Conservation (phyloP, 495 filamentous ascomycete genomes). For the Aspergillus homomorphus region DNA sequence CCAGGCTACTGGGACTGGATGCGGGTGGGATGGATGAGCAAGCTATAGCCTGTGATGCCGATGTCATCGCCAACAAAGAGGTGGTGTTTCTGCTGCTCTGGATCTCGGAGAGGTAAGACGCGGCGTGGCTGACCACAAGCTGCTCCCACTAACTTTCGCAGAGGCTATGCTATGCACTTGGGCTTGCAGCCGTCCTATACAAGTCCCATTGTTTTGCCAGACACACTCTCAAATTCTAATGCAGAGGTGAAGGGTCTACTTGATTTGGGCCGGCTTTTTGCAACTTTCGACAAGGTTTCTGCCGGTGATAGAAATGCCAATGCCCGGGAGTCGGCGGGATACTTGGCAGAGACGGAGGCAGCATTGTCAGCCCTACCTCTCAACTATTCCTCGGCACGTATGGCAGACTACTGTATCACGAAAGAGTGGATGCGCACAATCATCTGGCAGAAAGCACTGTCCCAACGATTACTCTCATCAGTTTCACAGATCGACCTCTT, state of each 20-base stretch:
- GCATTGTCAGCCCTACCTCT: conserved; percentile 21
- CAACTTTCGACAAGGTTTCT: conserved; percentile 26
- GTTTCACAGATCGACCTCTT: conserved; percentile 54
- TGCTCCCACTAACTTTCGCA: neutral
- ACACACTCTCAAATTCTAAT: conserved; percentile 3
- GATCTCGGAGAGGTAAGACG: conserved; percentile 32
- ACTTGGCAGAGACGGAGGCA: conserved; percentile 22
- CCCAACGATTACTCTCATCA: conserved; percentile 52
- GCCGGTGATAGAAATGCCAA: conserved; percentile 2
- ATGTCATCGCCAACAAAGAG: conserved; percentile 23
- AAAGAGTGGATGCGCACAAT: conserved; percentile 71
- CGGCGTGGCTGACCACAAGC: neutral
- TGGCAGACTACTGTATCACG: conserved; percentile 32
- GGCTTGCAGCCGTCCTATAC: conserved; percentile 29
- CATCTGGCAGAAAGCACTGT: conserved; percentile 67
- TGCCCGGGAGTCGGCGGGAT: neutral
- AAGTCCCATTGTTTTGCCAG: conserved; percentile 11
- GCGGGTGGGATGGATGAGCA: neutral
- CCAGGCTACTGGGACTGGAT: conserved; percentile 26
- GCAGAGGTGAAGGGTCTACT: conserved; percentile 26
- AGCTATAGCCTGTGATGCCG: neutral
- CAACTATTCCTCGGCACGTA: conserved; percentile 18
- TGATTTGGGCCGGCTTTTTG: conserved; percentile 28
- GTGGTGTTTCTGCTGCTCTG: conserved; percentile 31
- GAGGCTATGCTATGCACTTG: conserved; percentile 33